A percentile compares a stretch with the other conserved stretches of the same genome.
Evolutionary conservation across 2,329 filamentous ascomycete genomes (phyloP).

Genomic region (Colletotrichum kahawae): DNA sequence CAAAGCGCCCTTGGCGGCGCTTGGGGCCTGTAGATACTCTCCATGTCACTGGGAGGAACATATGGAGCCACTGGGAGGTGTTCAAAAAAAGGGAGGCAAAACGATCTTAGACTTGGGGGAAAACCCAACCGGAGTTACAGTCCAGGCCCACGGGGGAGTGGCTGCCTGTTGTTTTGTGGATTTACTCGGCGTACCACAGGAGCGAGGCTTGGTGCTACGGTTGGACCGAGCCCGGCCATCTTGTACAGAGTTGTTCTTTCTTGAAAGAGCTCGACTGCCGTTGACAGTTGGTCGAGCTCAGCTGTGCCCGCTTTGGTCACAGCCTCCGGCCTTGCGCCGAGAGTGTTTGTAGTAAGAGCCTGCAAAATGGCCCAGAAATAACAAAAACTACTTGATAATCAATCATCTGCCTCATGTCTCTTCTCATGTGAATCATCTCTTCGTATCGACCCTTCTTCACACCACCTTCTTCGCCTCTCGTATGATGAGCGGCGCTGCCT

Average conservation of each 20-base stretch:
- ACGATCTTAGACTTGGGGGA: slow-evolving; percentile 9
- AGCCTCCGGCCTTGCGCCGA: background rate
- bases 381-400: background rate
- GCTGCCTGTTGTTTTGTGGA: slow-evolving; percentile 16
- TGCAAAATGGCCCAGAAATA: slow-evolving; percentile 5
- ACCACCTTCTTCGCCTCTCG: background rate
- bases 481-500: background rate
- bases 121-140: slow-evolving; percentile 15
- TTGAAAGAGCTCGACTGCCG: background rate
- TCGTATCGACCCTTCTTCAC: background rate
- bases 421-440: background rate
- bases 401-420: background rate
- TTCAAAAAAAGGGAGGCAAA: slow-evolving; percentile 2
- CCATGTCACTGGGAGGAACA: background rate
- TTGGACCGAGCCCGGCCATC: background rate
- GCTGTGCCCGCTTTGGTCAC: background rate
- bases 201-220: background rate
- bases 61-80: slow-evolving; percentile 8
- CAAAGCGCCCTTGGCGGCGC: background rate
- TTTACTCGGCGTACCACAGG: slow-evolving; percentile 12
- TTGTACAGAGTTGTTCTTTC: slow-evolving; percentile 14
- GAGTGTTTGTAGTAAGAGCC: background rate
- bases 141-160: slow-evolving; percentile 9
- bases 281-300: background rate
- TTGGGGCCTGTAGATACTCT: slow-evolving; percentile 16